phyloP scores from a whole-genome alignment of 1,284 basidiomycete species.

The Schizopora paradoxa region DNA sequence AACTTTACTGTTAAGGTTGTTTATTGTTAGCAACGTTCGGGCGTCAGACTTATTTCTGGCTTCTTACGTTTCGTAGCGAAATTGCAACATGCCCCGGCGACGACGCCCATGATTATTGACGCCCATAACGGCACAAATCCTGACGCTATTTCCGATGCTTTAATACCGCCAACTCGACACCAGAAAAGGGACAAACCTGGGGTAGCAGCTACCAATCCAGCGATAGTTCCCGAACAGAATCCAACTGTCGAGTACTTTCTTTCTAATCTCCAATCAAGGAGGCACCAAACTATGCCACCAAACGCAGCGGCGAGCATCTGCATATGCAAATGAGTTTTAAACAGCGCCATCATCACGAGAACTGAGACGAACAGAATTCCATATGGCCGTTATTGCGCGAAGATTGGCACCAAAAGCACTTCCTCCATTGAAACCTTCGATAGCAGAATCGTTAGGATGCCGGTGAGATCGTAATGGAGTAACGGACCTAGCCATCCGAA shows the following conservation, averaged over 20 bases:
- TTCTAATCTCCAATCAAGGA: slow-evolving; percentile 82
- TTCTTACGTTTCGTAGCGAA: slow-evolving; percentile 78
- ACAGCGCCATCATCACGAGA: too few relatives aligned
- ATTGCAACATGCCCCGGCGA: slow-evolving; percentile 77
- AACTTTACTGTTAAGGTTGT: slow-evolving; percentile 52
- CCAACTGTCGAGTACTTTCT: slow-evolving; percentile 84
- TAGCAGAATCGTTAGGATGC: too few relatives aligned
- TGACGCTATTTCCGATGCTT: too few relatives aligned
- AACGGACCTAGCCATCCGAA: slow-evolving; percentile 80
- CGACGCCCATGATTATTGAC: slow-evolving; percentile 71
- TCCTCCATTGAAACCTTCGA: slow-evolving; percentile 43
- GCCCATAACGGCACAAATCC: slow-evolving; percentile 65
- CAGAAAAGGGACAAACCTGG: too few relatives aligned
- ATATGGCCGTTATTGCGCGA: slow-evolving; percentile 80
- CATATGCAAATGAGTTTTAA: too few relatives aligned
- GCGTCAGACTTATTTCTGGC: slow-evolving; percentile 20
- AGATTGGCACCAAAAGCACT: slow-evolving; percentile 90
- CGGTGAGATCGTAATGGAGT: too few relatives aligned
- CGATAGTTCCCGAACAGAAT: slow-evolving; percentile 77
- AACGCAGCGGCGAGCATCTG: slow-evolving; percentile 76
- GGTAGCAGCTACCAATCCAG: slow-evolving; percentile 89
- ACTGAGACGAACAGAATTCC: too few relatives aligned
- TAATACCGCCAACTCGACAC: too few relatives aligned
- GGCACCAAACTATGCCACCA: slow-evolving; percentile 84
- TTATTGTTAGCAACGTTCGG: slow-evolving; percentile 19